Evolutionary conservation across 1,139 yeast genomes (phyloP), one percentile per base, ranked within the genome.

Genomic region (Geotrichum klebahnii): DNA sequence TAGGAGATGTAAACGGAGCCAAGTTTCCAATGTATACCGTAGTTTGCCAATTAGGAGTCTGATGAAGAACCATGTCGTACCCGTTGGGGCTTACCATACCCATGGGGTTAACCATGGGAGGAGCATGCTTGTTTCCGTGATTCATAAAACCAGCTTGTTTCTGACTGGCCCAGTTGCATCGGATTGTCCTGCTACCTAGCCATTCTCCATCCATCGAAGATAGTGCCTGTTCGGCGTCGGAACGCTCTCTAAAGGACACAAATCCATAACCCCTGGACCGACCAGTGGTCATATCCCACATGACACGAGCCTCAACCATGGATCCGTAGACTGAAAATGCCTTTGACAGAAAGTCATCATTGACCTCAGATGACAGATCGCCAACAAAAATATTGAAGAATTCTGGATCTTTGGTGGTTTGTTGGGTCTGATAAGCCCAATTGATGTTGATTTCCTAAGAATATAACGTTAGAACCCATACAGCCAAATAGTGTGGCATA

Each of bases 211-310:
- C 83, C 90, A 84, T 85, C 20, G 81, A 70, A 49, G 75, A 77
- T 57, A 87, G 72, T 9, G 95, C 95, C 54, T 67, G 67, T 58
- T 83, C 87, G 1, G 96, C 96, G 57, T 87, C 94, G 10, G 71
- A 67, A 52, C 76, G 79, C 29, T 75, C 76, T 20, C 73, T 67
- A 62, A 88, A 89, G 1, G 95, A 83, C n/a, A 86, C 95, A 68
- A 89, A 89, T 1, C 96, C 96, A 63, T 88, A 89, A 19, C 96
- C 95, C 68, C 96, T 76, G 3, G 95, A 85, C 64, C 95, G 74
- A 33, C 95, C 90, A 20, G 95, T 85, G 64, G 84, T 90, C 95
- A 87, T 87, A 67, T 89, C 96, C 96, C 96, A 88, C 96, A 89
- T 89, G 35, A 89, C 96, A 60, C 88, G 90, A 16, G 96, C 96